Evolutionary conservation across 2,329 filamentous ascomycete genomes (phyloP), one percentile per base, ranked within the genome.

Genomic region (Pseudopithomyces maydicus): DNA sequence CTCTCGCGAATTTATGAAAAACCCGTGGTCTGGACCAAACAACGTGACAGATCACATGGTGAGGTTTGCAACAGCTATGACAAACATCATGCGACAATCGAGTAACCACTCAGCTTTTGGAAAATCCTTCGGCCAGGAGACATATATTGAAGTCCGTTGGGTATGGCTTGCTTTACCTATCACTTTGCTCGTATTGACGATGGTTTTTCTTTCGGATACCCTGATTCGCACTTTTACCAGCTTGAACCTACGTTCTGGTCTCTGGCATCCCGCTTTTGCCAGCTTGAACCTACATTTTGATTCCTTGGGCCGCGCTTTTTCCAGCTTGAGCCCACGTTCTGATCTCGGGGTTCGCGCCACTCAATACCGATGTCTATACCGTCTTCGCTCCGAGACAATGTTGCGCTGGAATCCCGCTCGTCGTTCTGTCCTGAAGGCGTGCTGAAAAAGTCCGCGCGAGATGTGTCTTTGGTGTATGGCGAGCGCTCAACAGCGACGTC

Each of bases 81-180:
- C 62, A 8, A 58, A 65, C 39, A 14, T 47, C 1, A 59, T 65
- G 12, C 59, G 62, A 17, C 52, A 54, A n/a, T 22, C 52, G 1
- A 59, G 57, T 43, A 50, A 52, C 1, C 59, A 64, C 4, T 41
- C 20, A 6, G 58, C 55, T 0, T 41, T 43, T 19, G 61, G 61
- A 8, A 32, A 41, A 3, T 26, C 58, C 6, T 61, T 56, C 54
- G 53, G 46, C 12, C 43, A 45, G 7, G 56, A 68, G 26, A 65
- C 56, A 0, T 67, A 59, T 43, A 55, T 70, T 1, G 50, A 64
- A 14, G 67, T 69, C 2, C 61, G 64, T 12, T 70, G 66, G 66
- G 50, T 23, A 22, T 70, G 68, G 68, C 54, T 70, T 20, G 26
- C 57, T 10, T 59, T 69, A n/a, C 68, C 68, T n/a, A 29, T 62